Conservation (phyloP, 192 early-diverging fungal genomes). For the Haplosporangium gracile region DNA sequence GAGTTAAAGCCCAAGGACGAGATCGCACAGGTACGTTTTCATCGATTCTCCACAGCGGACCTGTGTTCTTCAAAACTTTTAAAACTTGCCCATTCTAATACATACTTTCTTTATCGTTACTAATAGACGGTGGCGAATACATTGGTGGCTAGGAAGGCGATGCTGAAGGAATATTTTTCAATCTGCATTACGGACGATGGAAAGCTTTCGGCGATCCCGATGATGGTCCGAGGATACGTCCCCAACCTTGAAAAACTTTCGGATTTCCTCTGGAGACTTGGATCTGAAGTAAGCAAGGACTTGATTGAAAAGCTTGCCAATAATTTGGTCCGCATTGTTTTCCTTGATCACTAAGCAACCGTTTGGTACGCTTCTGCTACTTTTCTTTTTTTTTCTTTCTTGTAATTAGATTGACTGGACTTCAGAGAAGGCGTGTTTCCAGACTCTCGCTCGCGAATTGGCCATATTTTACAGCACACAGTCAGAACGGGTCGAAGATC, state of each 20-base stretch:
- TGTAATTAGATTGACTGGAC: conserved; percentile 83
- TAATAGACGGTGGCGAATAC: conserved; percentile 62
- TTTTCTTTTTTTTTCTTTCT: neutral
- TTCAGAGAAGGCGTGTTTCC: conserved; percentile 88
- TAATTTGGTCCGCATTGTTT: neutral
- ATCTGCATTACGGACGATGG: conserved; percentile 77
- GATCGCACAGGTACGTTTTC: conserved; percentile 66
- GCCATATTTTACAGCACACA: conserved; percentile 75
- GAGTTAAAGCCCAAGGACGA: conserved; percentile 66
- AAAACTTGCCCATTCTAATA: neutral
- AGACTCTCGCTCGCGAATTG: conserved; percentile 75
- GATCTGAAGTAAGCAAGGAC: conserved; percentile 69
- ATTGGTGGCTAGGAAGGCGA: conserved; percentile 71
- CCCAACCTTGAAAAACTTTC: conserved; percentile 91
- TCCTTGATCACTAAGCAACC: neutral
- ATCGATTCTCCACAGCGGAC: too few species aligned
- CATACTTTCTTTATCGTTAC: neutral
- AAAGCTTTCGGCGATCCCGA: conserved; percentile 76
- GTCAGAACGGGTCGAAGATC: conserved; percentile 53
- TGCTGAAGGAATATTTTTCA: conserved; percentile 94
- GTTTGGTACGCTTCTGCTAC: too few species aligned
- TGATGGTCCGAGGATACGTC: conserved; percentile 84
- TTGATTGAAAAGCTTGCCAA: neutral
- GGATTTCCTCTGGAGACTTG: conserved; percentile 83
- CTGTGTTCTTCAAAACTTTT: neutral